Percentiles rank a stretch among this genome's conserved stretches.
These are phyloP conservation scores for Chalciporus sp. DNA, from an alignment of 1,284 basidiomycete species.

Conservation along the genomic window DNA sequence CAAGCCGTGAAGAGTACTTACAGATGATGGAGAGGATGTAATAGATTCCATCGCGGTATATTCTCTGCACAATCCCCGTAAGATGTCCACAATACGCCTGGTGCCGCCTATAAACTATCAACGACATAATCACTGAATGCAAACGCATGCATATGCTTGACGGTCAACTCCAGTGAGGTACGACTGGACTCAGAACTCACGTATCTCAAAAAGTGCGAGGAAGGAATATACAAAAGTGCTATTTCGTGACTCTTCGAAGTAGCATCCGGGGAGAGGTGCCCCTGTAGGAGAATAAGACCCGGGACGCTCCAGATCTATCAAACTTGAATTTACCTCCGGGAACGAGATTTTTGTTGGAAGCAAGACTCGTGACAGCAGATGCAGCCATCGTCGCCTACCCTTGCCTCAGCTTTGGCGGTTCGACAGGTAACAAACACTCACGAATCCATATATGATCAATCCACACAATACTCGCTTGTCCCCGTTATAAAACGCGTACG, in stretches of 20 bases:
- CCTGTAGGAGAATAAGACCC: background rate
- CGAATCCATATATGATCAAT: background rate
- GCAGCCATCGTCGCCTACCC: background rate
- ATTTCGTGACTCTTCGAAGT: background rate
- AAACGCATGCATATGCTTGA: background rate
- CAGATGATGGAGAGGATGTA: slow-evolving; percentile 9
- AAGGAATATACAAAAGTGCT: background rate
- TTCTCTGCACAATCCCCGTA: background rate
- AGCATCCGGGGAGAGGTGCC: background rate
- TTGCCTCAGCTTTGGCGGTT: background rate
- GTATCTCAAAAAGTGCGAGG: background rate
- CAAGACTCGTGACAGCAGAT: background rate
- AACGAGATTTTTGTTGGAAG: background rate
- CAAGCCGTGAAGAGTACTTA: background rate
- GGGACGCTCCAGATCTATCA: background rate
- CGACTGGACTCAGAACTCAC: background rate
- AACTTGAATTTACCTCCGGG: background rate
- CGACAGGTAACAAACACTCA: background rate
- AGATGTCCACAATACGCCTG: background rate
- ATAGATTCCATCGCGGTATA: slow-evolving; percentile 7
- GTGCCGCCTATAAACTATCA: slow-evolving; percentile 5
- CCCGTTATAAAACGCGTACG: background rate
- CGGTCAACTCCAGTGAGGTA: background rate
- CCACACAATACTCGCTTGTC: background rate
- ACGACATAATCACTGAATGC: slow-evolving; percentile 4